phyloP scores from a whole-genome alignment of 176 grass and related monocot species.

The Hsuehochloa calcarea region DNA sequence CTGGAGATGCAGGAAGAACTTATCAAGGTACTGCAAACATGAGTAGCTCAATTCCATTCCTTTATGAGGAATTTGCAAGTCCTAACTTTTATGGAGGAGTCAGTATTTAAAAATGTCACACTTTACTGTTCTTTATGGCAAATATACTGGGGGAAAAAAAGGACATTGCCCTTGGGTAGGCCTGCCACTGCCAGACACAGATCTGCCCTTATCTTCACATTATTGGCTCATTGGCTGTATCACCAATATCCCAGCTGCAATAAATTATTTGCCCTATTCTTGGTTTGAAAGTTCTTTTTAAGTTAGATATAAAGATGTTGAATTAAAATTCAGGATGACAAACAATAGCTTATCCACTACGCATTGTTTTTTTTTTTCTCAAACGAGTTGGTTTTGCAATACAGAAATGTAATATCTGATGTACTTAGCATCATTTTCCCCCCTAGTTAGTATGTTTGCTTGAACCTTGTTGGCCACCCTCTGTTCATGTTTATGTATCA shows the following conservation, averaged over 20 bases:
- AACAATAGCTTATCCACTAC: neutral
- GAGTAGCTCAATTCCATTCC: neutral
- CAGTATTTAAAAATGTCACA: too few relatives aligned
- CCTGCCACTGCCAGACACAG: too few relatives aligned
- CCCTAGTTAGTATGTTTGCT: neutral
- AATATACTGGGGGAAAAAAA: too few relatives aligned
- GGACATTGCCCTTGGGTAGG: too few relatives aligned
- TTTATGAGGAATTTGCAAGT: neutral
- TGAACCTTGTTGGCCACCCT: neutral
- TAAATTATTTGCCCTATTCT: too few relatives aligned
- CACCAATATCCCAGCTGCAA: too few relatives aligned
- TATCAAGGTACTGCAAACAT: conserved; percentile 70
- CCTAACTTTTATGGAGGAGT: neutral
- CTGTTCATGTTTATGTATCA: neutral
- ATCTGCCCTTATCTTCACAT: too few relatives aligned
- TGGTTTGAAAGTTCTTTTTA: too few relatives aligned
- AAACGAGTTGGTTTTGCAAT: neutral
- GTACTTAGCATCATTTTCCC: neutral
- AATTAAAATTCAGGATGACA: neutral
- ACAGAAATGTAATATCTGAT: neutral
- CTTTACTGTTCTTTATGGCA: too few relatives aligned
- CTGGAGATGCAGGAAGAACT: conserved; percentile 99
- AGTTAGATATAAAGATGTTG: neutral
- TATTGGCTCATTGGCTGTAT: too few relatives aligned
- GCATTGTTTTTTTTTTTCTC: neutral